A percentile compares a stretch with the other conserved stretches of the same genome.
Conservation (phyloP, 768 basidiomycete genomes). For the Porphyrellus cyaneotinctus region DNA sequence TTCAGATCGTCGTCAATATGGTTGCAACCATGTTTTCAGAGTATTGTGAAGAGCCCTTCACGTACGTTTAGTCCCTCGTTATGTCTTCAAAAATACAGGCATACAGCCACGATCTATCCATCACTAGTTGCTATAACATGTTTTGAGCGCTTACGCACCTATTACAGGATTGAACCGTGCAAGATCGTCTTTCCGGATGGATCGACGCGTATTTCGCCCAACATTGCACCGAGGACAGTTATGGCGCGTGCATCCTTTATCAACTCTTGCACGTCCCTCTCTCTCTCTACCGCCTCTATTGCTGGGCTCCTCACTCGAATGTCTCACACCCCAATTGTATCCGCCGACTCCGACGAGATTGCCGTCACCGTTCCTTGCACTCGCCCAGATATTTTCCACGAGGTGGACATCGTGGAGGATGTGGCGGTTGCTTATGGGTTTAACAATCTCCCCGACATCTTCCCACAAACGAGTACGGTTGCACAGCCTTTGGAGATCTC, state of each 20-base stretch:
- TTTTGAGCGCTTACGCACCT: neutral
- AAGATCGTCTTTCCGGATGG: constrained; percentile 80
- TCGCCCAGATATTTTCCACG: constrained; percentile 96
- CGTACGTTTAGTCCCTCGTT: constrained; percentile 47
- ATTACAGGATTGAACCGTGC: constrained; percentile 84
- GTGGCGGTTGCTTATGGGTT: constrained; percentile 97
- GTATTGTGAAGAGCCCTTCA: constrained; percentile 88
- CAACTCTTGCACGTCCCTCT: constrained; percentile 92
- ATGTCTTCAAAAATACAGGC: neutral
- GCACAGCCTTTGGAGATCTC: constrained; percentile 89
- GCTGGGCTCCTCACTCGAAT: constrained; percentile 76
- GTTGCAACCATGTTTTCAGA: constrained; percentile 98
- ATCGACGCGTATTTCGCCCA: constrained; percentile 68
- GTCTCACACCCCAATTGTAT: constrained; percentile 58
- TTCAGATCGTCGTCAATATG: constrained; percentile 93
- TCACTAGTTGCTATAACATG: neutral
- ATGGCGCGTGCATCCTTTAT: constrained; percentile 84
- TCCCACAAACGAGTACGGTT: constrained; percentile 92
- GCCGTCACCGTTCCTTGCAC: constrained; percentile 83
- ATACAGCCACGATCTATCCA: neutral
- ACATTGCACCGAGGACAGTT: constrained; percentile 68
- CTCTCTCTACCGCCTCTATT: constrained; percentile 61
- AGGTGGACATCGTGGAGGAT: constrained; percentile 98
- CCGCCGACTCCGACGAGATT: constrained; percentile 60
- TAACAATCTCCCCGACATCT: constrained; percentile 89